phyloP scores from a whole-genome alignment of 306 rosid species.

The Inga laurina region DNA sequence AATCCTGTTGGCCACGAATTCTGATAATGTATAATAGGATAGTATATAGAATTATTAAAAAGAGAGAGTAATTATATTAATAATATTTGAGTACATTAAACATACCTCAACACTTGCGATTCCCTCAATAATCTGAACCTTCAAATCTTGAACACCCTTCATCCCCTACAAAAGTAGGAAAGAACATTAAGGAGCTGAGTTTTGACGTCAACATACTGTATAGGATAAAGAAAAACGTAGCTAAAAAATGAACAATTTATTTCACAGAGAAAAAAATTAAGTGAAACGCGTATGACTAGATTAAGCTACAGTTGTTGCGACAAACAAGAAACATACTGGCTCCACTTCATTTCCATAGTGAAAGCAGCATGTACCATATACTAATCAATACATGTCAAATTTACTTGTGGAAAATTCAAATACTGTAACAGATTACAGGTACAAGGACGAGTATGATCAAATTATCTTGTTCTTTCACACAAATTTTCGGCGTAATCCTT shows the following conservation, averaged over 20 bases:
- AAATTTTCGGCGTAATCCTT: background rate
- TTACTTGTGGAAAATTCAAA: background rate
- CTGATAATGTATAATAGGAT: background rate
- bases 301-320: background rate
- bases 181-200: background rate
- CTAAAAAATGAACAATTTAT: background rate
- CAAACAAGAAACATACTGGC: background rate
- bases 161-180: slow-evolving; percentile 44
- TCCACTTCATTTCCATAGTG: background rate
- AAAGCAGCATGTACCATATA: background rate
- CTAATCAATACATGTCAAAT: background rate
- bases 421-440: slow-evolving; percentile 1
- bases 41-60: too few relatives aligned
- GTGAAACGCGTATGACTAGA: background rate
- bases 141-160: slow-evolving; percentile 49
- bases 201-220: background rate
- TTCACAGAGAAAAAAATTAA: background rate
- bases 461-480: background rate
- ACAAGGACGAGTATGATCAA: background rate
- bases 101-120: slow-evolving; percentile 65
- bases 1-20: background rate
- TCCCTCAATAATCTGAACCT: slow-evolving; percentile 64
- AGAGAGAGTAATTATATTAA: background rate
- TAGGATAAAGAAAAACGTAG: background rate
- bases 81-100: background rate